Conservation (phyloP, 192 early-diverging fungal species). For the Rhizophagus prolifer region DNA sequence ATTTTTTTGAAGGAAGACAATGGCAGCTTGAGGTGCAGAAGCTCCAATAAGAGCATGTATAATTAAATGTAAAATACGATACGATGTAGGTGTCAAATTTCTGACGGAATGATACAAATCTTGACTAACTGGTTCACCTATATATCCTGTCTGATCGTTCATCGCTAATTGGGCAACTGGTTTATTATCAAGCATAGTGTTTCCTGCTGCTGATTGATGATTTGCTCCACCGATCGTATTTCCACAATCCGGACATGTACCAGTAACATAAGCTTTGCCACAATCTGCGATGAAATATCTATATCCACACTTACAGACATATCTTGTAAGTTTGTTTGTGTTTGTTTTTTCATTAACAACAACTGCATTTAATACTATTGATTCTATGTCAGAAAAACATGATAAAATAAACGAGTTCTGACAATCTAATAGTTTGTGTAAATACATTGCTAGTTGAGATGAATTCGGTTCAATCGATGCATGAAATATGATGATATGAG, state of each 20-base stretch:
- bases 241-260: background rate
- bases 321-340: background rate
- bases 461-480: constrained; percentile 2
- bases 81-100: background rate
- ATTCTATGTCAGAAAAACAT: constrained; percentile 8
- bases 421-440: background rate
- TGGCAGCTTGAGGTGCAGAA: background rate
- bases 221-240: background rate
- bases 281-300: constrained; percentile 14
- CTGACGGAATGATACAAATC: too few relatives aligned
- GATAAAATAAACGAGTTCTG: constrained; percentile 8
- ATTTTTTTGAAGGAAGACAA: background rate
- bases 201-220: background rate
- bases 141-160: constrained; percentile 16
- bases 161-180: too few relatives aligned
- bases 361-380: constrained; percentile 2
- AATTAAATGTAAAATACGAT: constrained; percentile 28
- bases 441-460: constrained; percentile 22
- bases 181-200: too few relatives aligned
- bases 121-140: background rate
- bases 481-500: constrained; percentile 15
- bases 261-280: background rate
- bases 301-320: constrained; percentile 16
- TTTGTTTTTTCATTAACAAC: background rate
- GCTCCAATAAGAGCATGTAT: constrained; percentile 23